phyloP scores from a whole-genome alignment of 352 stramenopile species.

The Albugo laibachii region DNA sequence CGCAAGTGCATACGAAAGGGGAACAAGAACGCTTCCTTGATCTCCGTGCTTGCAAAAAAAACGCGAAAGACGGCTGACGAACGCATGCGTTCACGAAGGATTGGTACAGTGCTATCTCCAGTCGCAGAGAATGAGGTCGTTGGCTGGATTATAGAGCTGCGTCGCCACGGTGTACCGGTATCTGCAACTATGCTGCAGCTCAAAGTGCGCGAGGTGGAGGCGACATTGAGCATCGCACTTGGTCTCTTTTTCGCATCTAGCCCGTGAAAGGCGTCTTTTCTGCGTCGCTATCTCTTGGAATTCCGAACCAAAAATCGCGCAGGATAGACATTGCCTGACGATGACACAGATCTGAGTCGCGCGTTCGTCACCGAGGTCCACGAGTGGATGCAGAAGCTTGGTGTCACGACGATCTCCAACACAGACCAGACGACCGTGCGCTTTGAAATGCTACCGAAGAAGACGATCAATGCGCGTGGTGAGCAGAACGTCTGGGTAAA shows the following conservation, averaged over 20 bases:
- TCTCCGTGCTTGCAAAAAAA: too few species aligned
- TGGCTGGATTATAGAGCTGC: too few species aligned
- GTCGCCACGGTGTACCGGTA: too few species aligned
- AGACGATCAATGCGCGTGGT: constrained; percentile 7
- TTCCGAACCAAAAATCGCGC: constrained; percentile 4
- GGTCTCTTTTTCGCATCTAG: constrained; percentile 2
- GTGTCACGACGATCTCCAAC: constrained; percentile 10
- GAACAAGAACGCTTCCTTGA: too few species aligned
- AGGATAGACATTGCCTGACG: constrained; percentile 2
- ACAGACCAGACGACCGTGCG: constrained; percentile 11
- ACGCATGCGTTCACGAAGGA: too few species aligned
- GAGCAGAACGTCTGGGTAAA: constrained; percentile 12
- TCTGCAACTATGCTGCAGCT: too few species aligned
- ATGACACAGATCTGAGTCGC: not conserved
- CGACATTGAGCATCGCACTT: not conserved
- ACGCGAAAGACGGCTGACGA: too few species aligned
- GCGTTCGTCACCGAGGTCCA: constrained; percentile 2
- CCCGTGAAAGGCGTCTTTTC: too few species aligned
- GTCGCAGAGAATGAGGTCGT: too few species aligned
- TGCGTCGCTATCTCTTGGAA: constrained; percentile 6
- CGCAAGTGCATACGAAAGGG: too few species aligned
- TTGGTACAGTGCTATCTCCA: too few species aligned
- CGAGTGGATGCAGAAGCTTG: constrained; percentile 1
- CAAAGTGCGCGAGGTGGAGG: too few species aligned
- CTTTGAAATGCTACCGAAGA: constrained; percentile 16